Base-by-base conservation (phyloP, 106 monocot genomes). In the Dioscorea zingiberensis region DNA sequence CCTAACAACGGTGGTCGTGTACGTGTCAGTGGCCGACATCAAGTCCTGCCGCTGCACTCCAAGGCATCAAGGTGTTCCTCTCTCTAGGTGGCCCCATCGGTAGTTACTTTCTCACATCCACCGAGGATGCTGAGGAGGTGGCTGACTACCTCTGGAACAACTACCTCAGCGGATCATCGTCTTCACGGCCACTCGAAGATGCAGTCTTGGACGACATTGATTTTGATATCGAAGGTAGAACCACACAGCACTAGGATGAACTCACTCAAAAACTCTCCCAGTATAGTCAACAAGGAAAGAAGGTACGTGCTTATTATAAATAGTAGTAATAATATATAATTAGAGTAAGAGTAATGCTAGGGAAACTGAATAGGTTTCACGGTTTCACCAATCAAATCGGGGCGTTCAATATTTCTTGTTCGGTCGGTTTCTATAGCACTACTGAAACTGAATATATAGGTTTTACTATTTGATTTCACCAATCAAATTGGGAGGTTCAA, bases 181-280 rank as follows among this genome's bases (percentile, higher is more conserved):
- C 62, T 11, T 66, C 79, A 18, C 75, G 84, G 13, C 84, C 80
- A 25, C 76, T 84, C 16, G 80, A 80, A 13, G 15, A 25, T 19
- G 85, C 85, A 24, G 71, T 77, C 4, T 77, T 85, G 14, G 85
- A 85, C 71, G 85, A 81, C 28, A 64, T 85, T 13, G 85, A 80
- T 70, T 81, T 81, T 55, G 85, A 85, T 67, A 85, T 85, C 22
- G 85, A 85, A 51, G 47, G 18, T 0, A 76, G 80, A 4, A 11
- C 57, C 13, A 2, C 66, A 23, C 63, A 47, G 38, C 54, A 81
- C 71, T 85, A 58, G 22, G 68, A 71, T 55, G 72, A 71, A 17
- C 74, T 85, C 12, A 81, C 77, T 7, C 56, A 21, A 12, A 23
- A 8, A 38, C 72, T 84, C 1, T 21, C 54, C 0, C 30, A 68